Evolutionary conservation across 768 basidiomycete species (phyloP).

Genomic region (Sutorius australiensis): DNA sequence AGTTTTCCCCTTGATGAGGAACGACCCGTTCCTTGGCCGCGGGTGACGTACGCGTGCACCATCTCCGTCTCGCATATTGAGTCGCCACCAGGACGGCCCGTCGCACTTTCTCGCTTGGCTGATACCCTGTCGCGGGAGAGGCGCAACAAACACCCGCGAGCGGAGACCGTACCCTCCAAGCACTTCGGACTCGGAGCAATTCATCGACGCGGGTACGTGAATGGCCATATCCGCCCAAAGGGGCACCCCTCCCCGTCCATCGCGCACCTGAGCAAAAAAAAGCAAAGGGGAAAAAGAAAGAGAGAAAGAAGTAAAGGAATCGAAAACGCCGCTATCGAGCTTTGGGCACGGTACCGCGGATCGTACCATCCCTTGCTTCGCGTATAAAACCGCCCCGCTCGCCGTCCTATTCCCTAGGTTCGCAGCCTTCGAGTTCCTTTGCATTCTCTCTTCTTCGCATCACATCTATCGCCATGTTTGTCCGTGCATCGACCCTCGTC

Average conservation of each 20-base stretch:
- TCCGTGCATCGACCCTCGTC: slow-evolving; percentile 7
- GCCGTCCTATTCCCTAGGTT: background rate
- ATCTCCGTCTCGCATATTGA: slow-evolving; percentile 7
- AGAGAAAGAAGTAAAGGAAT: background rate
- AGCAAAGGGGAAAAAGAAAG: slow-evolving; percentile 8
- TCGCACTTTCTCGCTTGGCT: slow-evolving; percentile 6
- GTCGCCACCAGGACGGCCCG: slow-evolving; percentile 1
- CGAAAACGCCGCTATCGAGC: slow-evolving; percentile 15
- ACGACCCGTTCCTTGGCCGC: background rate
- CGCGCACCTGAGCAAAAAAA: slow-evolving; percentile 9
- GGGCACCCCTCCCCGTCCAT: background rate
- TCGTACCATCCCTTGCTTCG: slow-evolving; percentile 8
- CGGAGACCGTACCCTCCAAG: background rate
- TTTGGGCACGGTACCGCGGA: background rate
- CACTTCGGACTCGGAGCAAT: slow-evolving; percentile 1
- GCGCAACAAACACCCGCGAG: background rate
- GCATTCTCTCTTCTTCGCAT: background rate
- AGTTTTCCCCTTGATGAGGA: slow-evolving; percentile 3
- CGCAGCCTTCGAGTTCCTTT: background rate
- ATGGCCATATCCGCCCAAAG: slow-evolving; percentile 12
- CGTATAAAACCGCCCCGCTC: slow-evolving; percentile 12
- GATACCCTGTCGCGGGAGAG: slow-evolving; percentile 4
- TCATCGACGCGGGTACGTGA: background rate
- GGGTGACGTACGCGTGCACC: slow-evolving; percentile 14
- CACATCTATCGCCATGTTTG: slow-evolving; percentile 10